phyloP scores from a whole-genome alignment of 2,329 filamentous ascomycete species.

The Talaromyces sp. region DNA sequence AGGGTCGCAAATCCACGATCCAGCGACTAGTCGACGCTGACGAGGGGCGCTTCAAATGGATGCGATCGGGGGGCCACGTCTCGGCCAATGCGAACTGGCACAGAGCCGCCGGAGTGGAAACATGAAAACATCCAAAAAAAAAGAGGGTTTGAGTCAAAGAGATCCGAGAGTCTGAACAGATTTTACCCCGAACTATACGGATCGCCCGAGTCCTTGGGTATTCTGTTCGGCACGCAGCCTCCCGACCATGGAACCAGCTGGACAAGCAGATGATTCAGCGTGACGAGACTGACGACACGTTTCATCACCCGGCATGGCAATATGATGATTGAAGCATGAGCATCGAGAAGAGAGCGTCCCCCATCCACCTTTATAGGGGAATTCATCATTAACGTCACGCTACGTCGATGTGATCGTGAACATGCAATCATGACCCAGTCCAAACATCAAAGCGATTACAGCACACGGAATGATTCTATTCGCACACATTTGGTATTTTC shows the following conservation, averaged over 20 bases:
- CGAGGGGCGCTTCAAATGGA: not conserved
- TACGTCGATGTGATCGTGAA: slow-evolving; percentile 33
- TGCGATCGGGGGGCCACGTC: not conserved
- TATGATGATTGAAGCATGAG: slow-evolving; percentile 24
- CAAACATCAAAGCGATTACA: slow-evolving; percentile 16
- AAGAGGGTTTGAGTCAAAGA: not conserved
- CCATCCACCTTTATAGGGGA: slow-evolving; percentile 23
- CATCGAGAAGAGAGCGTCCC: slow-evolving; percentile 2
- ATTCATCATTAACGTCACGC: slow-evolving; percentile 17
- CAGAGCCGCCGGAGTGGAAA: not conserved
- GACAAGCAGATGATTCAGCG: slow-evolving; percentile 29
- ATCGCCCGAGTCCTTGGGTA: slow-evolving; percentile 26
- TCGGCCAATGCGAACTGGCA: not conserved
- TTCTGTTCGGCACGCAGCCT: slow-evolving; percentile 13
- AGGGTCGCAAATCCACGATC: not conserved
- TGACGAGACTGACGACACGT: slow-evolving; percentile 34
- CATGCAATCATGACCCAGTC: slow-evolving; percentile 32
- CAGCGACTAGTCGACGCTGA: not conserved
- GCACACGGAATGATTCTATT: slow-evolving; percentile 17
- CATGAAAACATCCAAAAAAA: not conserved
- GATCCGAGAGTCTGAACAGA: not conserved
- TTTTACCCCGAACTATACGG: slow-evolving; percentile 15
- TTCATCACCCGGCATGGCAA: slow-evolving; percentile 28
- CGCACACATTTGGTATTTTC: slow-evolving; percentile 13
- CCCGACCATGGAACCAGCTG: slow-evolving; percentile 29